Evolutionary conservation across 805 yeast genomes (phyloP).

Genomic region (Candida hispaniensis): DNA sequence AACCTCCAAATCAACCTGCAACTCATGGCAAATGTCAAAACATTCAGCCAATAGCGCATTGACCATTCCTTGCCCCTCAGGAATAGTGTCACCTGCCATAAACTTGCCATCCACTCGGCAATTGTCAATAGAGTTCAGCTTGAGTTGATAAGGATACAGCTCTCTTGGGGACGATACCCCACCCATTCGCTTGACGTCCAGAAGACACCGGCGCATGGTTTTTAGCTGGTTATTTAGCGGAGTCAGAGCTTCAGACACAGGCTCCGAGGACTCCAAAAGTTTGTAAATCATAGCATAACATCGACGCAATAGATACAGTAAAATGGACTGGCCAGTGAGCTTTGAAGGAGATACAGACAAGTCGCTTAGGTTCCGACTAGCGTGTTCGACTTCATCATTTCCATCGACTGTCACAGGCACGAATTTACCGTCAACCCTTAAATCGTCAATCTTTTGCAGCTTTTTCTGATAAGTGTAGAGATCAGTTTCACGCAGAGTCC

Average conservation of each 20-base stretch:
- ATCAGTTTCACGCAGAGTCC: slow-evolving; percentile 97
- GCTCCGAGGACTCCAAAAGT: slow-evolving; percentile 83
- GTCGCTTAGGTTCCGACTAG: neutral
- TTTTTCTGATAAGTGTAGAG: slow-evolving; percentile 70
- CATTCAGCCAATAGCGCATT: slow-evolving; percentile 87
- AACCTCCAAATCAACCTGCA: slow-evolving; percentile 40
- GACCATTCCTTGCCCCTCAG: slow-evolving; percentile 97
- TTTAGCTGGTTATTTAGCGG: slow-evolving; percentile 89
- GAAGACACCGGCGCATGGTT: slow-evolving; percentile 80
- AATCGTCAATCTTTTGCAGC: slow-evolving; percentile 62
- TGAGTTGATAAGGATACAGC: slow-evolving; percentile 90
- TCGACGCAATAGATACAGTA: slow-evolving; percentile 73
- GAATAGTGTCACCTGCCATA: slow-evolving; percentile 75
- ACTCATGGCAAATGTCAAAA: slow-evolving; percentile 84
- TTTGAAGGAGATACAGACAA: slow-evolving; percentile 18
- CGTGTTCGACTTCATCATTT: neutral
- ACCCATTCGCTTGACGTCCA: slow-evolving; percentile 86
- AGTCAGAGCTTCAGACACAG: slow-evolving; percentile 86
- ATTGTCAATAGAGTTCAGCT: slow-evolving; percentile 81
- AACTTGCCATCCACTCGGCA: slow-evolving; percentile 86
- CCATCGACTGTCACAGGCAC: slow-evolving; percentile 17
- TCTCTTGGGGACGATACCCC: slow-evolving; percentile 83
- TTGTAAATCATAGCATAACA: slow-evolving; percentile 87
- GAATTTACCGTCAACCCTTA: slow-evolving; percentile 54
- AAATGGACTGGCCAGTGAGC: slow-evolving; percentile 31